Percentiles rank a stretch among this genome's conserved stretches.
phyloP scores from a whole-genome alignment of 352 stramenopile genomes.

The Hyaloperonospora arabidopsidis region DNA sequence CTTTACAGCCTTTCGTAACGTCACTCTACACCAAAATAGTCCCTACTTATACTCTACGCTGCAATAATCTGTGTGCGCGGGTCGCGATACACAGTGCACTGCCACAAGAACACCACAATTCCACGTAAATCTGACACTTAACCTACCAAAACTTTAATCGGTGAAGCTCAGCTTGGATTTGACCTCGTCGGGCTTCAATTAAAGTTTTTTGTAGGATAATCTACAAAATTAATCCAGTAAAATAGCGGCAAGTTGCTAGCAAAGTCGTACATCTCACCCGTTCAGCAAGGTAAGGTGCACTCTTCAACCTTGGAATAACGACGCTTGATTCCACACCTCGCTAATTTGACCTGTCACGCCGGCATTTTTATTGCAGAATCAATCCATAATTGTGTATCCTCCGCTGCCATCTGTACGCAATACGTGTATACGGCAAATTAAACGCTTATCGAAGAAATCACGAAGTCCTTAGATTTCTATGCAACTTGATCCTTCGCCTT shows the following conservation, averaged over 20 bases:
- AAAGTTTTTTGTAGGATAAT: constrained; percentile 22
- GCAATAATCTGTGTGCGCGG: constrained; percentile 7
- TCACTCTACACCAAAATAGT: constrained; percentile 13
- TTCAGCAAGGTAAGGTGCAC: not conserved
- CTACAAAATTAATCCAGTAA: constrained; percentile 20
- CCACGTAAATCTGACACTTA: not conserved
- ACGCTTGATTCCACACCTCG: too few relatives aligned
- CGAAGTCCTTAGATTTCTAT: constrained; percentile 2
- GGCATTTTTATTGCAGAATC: too few relatives aligned
- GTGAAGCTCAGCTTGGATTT: constrained; percentile 6
- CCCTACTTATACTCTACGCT: not conserved
- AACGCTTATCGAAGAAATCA: not conserved
- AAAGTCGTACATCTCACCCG: constrained; percentile 11
- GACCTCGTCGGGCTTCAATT: constrained; percentile 17
- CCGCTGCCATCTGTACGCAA: constrained; percentile 17
- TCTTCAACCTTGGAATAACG: too few relatives aligned
- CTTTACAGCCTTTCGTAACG: constrained; percentile 12
- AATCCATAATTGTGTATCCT: not conserved
- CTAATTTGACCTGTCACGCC: too few relatives aligned
- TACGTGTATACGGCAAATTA: not conserved
- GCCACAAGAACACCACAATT: constrained; percentile 10
- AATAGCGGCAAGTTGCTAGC: constrained; percentile 11
- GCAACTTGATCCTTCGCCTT: constrained; percentile 1
- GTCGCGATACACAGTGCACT: constrained; percentile 13
- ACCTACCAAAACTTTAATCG: not conserved